Conservation (phyloP, 257 asterid genomes). For the Mitragyna speciosa region DNA sequence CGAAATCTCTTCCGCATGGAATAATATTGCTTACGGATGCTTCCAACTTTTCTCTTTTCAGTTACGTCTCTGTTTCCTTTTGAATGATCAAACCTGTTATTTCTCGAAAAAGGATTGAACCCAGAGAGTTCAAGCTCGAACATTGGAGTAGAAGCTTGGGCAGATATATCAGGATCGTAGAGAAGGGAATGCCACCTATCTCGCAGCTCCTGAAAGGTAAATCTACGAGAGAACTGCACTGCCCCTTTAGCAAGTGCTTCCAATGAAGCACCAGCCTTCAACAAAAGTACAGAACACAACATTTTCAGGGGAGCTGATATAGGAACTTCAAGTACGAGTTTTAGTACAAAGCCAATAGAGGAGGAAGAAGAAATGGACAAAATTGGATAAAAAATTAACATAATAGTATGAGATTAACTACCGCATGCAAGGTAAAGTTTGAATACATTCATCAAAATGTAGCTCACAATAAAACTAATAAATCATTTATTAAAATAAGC, state of each 20-base stretch:
- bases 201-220: constrained; percentile 61
- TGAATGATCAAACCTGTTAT: constrained; percentile 47
- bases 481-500: background rate
- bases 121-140: constrained; percentile 85
- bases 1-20: constrained; percentile 76
- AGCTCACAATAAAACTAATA: background rate
- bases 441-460: background rate
- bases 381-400: background rate
- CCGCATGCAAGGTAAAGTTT: background rate
- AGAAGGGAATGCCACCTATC: constrained; percentile 88
- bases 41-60: constrained; percentile 64
- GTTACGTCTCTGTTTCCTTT: constrained; percentile 48
- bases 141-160: constrained; percentile 61
- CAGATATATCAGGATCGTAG: constrained; percentile 73
- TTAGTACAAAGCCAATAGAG: background rate
- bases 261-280: constrained; percentile 82
- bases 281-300: constrained; percentile 17
- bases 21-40: constrained; percentile 68
- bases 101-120: constrained; percentile 48
- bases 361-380: background rate
- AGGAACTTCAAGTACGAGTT: background rate
- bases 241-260: constrained; percentile 98
- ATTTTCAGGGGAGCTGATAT: background rate
- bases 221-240: constrained; percentile 78
- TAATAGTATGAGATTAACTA: background rate